These are phyloP conservation scores for Grammothele lineata DNA, from an alignment of 768 basidiomycete species.

Conservation along the genomic window DNA sequence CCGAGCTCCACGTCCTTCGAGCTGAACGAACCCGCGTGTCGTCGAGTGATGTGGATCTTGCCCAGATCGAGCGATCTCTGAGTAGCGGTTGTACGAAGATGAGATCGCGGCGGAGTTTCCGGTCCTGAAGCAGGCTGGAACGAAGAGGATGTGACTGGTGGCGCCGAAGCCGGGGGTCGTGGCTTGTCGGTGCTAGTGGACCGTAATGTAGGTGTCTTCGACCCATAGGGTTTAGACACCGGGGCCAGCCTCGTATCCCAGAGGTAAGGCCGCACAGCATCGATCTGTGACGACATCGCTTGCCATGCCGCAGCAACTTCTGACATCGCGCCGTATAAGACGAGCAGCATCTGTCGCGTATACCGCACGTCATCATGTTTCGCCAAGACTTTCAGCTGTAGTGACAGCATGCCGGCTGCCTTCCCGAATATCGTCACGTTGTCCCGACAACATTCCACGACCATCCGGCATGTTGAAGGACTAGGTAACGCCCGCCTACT, in stretches of 20 bases:
- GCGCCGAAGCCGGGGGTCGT: slow-evolving; percentile 22
- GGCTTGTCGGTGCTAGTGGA: slow-evolving; percentile 13
- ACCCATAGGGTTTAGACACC: slow-evolving; percentile 25
- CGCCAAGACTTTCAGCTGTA: slow-evolving; percentile 77
- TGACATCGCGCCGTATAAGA: slow-evolving; percentile 84
- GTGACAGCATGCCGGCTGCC: slow-evolving; percentile 75
- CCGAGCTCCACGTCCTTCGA: slow-evolving; percentile 89
- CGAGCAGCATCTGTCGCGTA: slow-evolving; percentile 78
- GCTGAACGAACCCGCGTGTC: slow-evolving; percentile 96
- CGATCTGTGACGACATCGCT: slow-evolving; percentile 64
- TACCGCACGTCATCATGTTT: slow-evolving; percentile 81
- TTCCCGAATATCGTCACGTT: slow-evolving; percentile 81
- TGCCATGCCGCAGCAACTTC: slow-evolving; percentile 89
- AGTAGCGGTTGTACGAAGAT: slow-evolving; percentile 28
- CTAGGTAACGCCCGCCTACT: slow-evolving; percentile 68
- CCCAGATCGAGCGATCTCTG: slow-evolving; percentile 25
- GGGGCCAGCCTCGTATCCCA: slow-evolving; percentile 38
- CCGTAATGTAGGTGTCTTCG: slow-evolving; percentile 10
- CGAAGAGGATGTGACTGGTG: slow-evolving; percentile 26
- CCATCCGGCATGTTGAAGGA: slow-evolving; percentile 63
- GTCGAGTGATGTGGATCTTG: slow-evolving; percentile 56
- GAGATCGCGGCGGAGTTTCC: slow-evolving; percentile 17
- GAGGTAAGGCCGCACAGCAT: slow-evolving; percentile 63
- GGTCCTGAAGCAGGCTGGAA: slow-evolving; percentile 21
- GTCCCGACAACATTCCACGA: slow-evolving; percentile 82